These are phyloP conservation scores for Aspergillus unguis DNA, from an alignment of 2,329 filamentous ascomycete genomes.

Conservation along the genomic window DNA sequence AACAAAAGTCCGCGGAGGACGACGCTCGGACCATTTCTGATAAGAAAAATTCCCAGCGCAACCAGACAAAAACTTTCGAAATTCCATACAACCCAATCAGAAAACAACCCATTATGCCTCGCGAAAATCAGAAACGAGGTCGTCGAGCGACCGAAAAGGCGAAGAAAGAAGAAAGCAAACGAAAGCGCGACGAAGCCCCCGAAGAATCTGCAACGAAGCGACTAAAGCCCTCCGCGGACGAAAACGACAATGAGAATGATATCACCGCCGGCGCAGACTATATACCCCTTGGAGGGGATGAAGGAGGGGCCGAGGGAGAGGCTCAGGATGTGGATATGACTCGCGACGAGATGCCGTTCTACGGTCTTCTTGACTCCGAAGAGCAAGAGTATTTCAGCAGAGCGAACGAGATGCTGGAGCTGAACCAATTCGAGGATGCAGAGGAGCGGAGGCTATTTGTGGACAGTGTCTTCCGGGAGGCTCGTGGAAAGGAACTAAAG, in stretches of 20 bases:
- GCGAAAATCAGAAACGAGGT: slow-evolving; percentile 47
- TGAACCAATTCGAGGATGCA: slow-evolving; percentile 76
- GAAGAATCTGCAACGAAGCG: slow-evolving; percentile 39
- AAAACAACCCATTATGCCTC: slow-evolving; percentile 38
- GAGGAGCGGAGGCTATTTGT: slow-evolving; percentile 72
- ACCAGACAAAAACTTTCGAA: background rate
- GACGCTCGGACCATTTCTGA: slow-evolving; percentile 40
- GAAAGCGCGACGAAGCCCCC: slow-evolving; percentile 33
- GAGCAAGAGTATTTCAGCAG: slow-evolving; percentile 95
- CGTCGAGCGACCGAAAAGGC: slow-evolving; percentile 43
- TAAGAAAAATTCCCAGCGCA: slow-evolving; percentile 24
- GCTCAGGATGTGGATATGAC: slow-evolving; percentile 21
- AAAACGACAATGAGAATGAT: slow-evolving; percentile 16
- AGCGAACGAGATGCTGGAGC: slow-evolving; percentile 83
- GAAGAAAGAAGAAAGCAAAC: slow-evolving; percentile 37
- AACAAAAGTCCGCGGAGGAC: slow-evolving; percentile 24
- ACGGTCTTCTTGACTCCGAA: slow-evolving; percentile 84
- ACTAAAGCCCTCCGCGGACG: slow-evolving; percentile 32
- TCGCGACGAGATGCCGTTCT: slow-evolving; percentile 68
- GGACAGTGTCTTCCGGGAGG: slow-evolving; percentile 80
- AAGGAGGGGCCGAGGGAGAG: slow-evolving; percentile 19
- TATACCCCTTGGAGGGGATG: slow-evolving; percentile 31
- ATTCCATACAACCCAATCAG: background rate
- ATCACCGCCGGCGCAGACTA: slow-evolving; percentile 32
- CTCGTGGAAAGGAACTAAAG: slow-evolving; percentile 89